Conservation (phyloP, 805 yeast genomes). For the Zygosaccharomyces siamensis region DNA sequence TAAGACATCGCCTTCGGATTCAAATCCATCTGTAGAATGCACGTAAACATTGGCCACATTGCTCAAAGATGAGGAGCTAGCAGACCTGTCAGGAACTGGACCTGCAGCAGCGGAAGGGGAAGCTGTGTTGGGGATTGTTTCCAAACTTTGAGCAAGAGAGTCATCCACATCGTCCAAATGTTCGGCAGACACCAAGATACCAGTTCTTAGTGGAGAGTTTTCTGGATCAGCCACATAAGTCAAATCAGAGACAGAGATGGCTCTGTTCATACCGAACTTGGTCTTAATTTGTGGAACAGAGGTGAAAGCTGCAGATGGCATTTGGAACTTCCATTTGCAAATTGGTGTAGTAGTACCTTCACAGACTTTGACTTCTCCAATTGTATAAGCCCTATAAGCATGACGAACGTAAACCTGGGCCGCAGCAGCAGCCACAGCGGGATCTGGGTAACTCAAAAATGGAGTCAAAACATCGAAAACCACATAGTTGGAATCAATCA, state of each 20-base stretch:
- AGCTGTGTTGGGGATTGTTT: conserved; percentile 50
- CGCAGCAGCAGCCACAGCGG: conserved; percentile 90
- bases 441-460: conserved; percentile 77
- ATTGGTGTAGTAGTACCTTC: conserved; percentile 55
- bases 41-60: conserved; percentile 83
- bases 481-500: conserved; percentile 91
- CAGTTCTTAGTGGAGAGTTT: conserved; percentile 65
- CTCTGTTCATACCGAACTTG: conserved; percentile 63
- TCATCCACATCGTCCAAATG: conserved; percentile 91
- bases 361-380: conserved; percentile 67
- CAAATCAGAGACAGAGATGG: conserved; percentile 89
- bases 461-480: conserved; percentile 95
- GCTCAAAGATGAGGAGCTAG: conserved; percentile 42
- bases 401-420: conserved; percentile 95
- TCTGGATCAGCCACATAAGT: conserved; percentile 77
- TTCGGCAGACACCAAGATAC: conserved; percentile 72
- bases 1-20: conserved; percentile 63
- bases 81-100: conserved; percentile 49
- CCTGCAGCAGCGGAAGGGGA: conserved; percentile 37
- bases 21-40: conserved; percentile 67
- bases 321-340: conserved; percentile 82
- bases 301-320: conserved; percentile 78
- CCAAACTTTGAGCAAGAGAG: conserved; percentile 68
- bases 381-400: conserved; percentile 93
- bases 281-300: conserved; percentile 52